Evolutionary conservation across 495 filamentous ascomycete genomes (phyloP).

Genomic region (Penicillium ochrochloron): DNA sequence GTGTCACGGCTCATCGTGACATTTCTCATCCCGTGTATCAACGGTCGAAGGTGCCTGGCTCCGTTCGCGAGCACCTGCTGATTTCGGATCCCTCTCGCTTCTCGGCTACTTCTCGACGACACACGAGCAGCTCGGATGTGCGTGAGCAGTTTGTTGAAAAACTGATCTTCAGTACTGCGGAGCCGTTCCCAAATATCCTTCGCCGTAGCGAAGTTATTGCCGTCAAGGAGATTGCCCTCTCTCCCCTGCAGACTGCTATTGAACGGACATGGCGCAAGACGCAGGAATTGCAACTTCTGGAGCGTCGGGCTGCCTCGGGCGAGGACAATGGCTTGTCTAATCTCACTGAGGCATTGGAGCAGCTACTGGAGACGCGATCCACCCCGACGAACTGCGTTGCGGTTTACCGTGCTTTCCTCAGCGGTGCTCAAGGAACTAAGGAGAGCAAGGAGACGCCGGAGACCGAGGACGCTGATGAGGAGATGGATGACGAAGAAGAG

Average conservation of each 20-base stretch:
- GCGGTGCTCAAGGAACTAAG: slow-evolving; percentile 51
- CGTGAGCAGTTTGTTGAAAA: slow-evolving; percentile 84
- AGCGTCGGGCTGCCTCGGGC: slow-evolving; percentile 74
- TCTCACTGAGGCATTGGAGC: slow-evolving; percentile 72
- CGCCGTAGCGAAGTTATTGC: slow-evolving; percentile 82
- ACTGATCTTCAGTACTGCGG: slow-evolving; percentile 79
- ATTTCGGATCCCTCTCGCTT: slow-evolving; percentile 74
- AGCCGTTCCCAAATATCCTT: slow-evolving; percentile 89
- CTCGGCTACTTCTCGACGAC: slow-evolving; percentile 69
- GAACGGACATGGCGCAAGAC: slow-evolving; percentile 93
- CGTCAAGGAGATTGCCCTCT: slow-evolving; percentile 65
- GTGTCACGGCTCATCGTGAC: slow-evolving; percentile 81
- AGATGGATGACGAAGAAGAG: slow-evolving; percentile 52
- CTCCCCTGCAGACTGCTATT: slow-evolving; percentile 82
- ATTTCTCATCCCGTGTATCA: slow-evolving; percentile 86
- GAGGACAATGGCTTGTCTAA: slow-evolving; percentile 67
- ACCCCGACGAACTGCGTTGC: slow-evolving; percentile 69
- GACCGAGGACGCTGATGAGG: slow-evolving; percentile 51
- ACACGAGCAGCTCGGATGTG: slow-evolving; percentile 64
- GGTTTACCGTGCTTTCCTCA: slow-evolving; percentile 73
- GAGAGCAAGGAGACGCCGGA: slow-evolving; percentile 38
- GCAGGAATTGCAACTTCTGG: slow-evolving; percentile 74
- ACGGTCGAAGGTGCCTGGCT: slow-evolving; percentile 77
- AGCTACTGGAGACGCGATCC: slow-evolving; percentile 69
- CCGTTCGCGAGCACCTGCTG: slow-evolving; percentile 83